Percentiles rank a stretch among this genome's conserved stretches.
Evolutionary conservation across 768 basidiomycete genomes (phyloP).

Genomic region (Lactifluus subvellereus): DNA sequence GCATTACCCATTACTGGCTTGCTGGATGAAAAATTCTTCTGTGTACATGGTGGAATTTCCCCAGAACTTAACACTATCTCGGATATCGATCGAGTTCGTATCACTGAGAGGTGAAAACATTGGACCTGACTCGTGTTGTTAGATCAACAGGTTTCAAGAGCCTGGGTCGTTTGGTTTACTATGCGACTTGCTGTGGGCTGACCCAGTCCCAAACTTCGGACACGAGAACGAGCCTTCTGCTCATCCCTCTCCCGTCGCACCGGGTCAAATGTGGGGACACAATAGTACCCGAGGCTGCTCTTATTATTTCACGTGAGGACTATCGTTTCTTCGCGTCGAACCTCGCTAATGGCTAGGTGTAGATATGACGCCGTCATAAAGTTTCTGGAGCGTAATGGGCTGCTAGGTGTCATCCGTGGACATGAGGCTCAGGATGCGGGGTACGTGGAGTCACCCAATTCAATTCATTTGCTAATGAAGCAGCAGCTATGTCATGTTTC

Average conservation of each 20-base stretch:
- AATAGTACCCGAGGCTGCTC: constrained; percentile 89
- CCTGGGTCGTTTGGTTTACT: constrained; percentile 88
- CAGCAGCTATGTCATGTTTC: constrained; percentile 83
- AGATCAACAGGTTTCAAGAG: constrained; percentile 92
- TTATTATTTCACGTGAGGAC: constrained; percentile 81
- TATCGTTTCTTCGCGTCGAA: not conserved
- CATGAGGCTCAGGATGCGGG: constrained; percentile 98
- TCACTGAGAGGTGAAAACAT: not conserved
- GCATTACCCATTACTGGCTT: constrained; percentile 86
- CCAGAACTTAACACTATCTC: constrained; percentile 76
- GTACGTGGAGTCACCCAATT: constrained; percentile 37
- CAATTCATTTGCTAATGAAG: not conserved
- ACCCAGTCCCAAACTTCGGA: constrained; percentile 86
- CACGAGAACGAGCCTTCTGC: constrained; percentile 57
- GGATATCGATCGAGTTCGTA: constrained; percentile 60
- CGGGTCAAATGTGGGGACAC: constrained; percentile 61
- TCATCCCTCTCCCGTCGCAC: constrained; percentile 48
- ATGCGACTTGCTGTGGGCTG: constrained; percentile 95
- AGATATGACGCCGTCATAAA: constrained; percentile 86
- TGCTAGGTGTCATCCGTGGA: constrained; percentile 91
- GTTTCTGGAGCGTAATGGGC: constrained; percentile 86
- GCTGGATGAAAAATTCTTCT: constrained; percentile 94
- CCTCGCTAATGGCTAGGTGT: constrained; percentile 5
- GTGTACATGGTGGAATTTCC: constrained; percentile 93
- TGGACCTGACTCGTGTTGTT: constrained; percentile 13